These are phyloP conservation scores for Claviceps sp. DNA, from an alignment of 2,329 filamentous ascomycete species.

Conservation along the genomic window DNA sequence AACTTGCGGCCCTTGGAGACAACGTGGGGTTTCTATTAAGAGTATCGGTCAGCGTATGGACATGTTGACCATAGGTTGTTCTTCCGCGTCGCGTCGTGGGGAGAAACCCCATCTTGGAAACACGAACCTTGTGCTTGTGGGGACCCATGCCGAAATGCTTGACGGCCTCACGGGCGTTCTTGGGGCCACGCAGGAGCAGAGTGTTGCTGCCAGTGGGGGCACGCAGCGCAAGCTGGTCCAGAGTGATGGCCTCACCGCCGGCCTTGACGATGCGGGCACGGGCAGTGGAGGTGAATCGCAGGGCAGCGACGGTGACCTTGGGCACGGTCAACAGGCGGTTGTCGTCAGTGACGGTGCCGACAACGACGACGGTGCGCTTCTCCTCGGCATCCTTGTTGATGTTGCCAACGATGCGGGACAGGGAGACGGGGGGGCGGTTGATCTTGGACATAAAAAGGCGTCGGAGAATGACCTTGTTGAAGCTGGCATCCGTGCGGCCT, in stretches of 20 bases:
- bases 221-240: constrained; percentile 93
- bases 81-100: not conserved
- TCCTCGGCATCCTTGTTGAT: constrained; percentile 48
- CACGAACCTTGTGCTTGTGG: constrained; percentile 84
- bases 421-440: constrained; percentile 89
- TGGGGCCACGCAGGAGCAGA: constrained; percentile 90
- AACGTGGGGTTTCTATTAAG: constrained; percentile 75
- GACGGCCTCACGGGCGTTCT: constrained; percentile 94
- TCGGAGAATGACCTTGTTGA: constrained; percentile 98
- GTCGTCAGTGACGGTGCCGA: constrained; percentile 95
- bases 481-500: constrained; percentile 92
- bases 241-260: constrained; percentile 86
- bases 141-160: constrained; percentile 99
- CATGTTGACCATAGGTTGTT: too few species aligned
- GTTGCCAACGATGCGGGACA: constrained; percentile 76
- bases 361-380: constrained; percentile 82
- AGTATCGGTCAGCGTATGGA: not conserved
- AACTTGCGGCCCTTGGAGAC: constrained; percentile 99
- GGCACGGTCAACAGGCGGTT: constrained; percentile 83
- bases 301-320: constrained; percentile 86
- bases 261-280: constrained; percentile 87
- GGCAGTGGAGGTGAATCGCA: constrained; percentile 93
- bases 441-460: constrained; percentile 98
- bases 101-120: not conserved
- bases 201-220: constrained; percentile 95